Evolutionary conservation across 2,329 filamentous ascomycete genomes (phyloP), one percentile per base, ranked within the genome.

Genomic region (Curvularia lunata): DNA sequence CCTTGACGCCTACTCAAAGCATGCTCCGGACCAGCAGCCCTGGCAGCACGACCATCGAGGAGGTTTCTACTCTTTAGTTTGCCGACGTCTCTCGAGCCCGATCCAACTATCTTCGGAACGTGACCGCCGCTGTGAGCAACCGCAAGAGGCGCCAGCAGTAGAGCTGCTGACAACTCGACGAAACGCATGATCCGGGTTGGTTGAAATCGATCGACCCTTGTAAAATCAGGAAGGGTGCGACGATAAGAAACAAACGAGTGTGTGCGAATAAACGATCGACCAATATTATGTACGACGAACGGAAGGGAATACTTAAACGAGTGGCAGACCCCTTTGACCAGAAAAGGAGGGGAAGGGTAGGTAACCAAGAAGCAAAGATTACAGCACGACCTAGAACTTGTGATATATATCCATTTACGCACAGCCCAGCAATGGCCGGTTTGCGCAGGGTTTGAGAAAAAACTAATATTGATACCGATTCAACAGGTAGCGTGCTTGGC

Each of bases 31-130:
- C 59, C 63, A 62, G 63, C 61, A 27, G 58, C 62, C 21, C 56
- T 59, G 23, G 34, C 42, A 54, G 34, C 40, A 49, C 68, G 52
- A 56, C 63, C 58, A 37, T 52, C 48, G 56, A 65, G 40, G 61
- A 70, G 34, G 62, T 68, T 65, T 66, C 68, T 60, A 55, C 59
- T 66, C 42, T 68, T 76, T 48, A 75, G 50, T 25, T 47, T 48
- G 21, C 52, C 60, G 32, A 61, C 38, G 49, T 73, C 65, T 18
- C 58, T 68, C 16, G 58, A 67, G 46, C 48, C 54, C 13, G 74
- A 51, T 25, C 74, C 75, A 48, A 74, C 69, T 49, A 77, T 66
- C 58, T 72, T 77, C 6, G 74, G 75, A 6, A 64, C 65, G 18
- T 65, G 69, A 40, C 68, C 56, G 30, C 65, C 66, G 19, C 58